These are phyloP conservation scores for Aspergillus neoniger DNA, from an alignment of 2,329 filamentous ascomycete genomes.

Conservation along the genomic window DNA sequence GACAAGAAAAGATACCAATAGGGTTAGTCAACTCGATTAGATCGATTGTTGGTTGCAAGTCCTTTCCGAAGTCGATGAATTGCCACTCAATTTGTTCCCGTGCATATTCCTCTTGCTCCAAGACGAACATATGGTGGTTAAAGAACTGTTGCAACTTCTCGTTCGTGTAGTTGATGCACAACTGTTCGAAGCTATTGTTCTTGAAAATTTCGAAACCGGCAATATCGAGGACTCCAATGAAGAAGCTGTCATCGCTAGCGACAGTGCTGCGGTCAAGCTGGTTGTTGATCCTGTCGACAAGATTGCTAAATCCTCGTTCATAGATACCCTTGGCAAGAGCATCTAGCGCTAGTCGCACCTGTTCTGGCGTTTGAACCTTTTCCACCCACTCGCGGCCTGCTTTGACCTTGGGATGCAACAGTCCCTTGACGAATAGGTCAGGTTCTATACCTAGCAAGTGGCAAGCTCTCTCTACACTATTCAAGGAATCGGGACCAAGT, in stretches of 20 bases:
- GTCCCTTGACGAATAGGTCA: constrained; percentile 82
- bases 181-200: constrained; percentile 95
- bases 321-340: constrained; percentile 97
- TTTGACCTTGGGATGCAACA: constrained; percentile 91
- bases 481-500: constrained; percentile 71
- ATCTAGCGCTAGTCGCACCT: constrained; percentile 86
- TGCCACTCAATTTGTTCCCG: constrained; percentile 99
- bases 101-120: constrained; percentile 98
- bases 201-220: constrained; percentile 99
- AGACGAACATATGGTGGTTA: constrained; percentile 99
- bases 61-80: constrained; percentile 97
- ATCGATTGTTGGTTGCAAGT: constrained; percentile 96
- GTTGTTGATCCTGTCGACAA: constrained; percentile 87
- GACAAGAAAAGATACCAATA: constrained; percentile 96
- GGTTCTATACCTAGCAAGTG: constrained; percentile 78
- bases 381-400: constrained; percentile 98
- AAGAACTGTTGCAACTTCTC: constrained; percentile 99
- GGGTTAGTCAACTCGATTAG: constrained; percentile 94
- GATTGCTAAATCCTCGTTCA: constrained; percentile 89
- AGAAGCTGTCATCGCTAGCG: constrained; percentile 83
- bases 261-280: constrained; percentile 86
- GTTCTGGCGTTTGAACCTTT: constrained; percentile 95
- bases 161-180: constrained; percentile 99
- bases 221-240: constrained; percentile 98
- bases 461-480: constrained; percentile 77